Conservation (phyloP, 495 filamentous ascomycete genomes). For the Pyrenula aspistea region DNA sequence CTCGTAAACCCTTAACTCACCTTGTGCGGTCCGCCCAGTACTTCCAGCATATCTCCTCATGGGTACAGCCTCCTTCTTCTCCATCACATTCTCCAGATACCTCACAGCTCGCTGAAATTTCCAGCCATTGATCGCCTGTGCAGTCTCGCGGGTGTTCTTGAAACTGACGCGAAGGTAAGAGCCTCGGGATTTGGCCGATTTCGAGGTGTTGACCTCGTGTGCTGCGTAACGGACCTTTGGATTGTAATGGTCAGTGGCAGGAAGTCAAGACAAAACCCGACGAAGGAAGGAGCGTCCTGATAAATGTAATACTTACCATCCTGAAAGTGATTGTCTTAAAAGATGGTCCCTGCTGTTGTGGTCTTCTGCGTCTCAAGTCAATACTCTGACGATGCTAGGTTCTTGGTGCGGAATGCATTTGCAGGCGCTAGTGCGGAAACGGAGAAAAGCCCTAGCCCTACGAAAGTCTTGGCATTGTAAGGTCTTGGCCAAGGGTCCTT, state of each 20-base stretch:
- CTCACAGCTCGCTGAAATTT: conserved; percentile 86
- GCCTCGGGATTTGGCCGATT: conserved; percentile 93
- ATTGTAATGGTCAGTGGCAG: not conserved
- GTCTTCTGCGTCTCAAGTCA: conserved; percentile 26
- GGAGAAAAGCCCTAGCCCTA: not conserved
- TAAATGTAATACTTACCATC: conserved; percentile 36
- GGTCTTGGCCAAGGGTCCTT: no score
- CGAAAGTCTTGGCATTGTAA: not conserved
- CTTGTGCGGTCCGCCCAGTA: conserved; percentile 89
- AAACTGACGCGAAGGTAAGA: conserved; percentile 97
- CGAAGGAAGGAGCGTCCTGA: no score
- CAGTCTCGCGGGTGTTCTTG: conserved; percentile 99
- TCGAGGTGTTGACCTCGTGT: conserved; percentile 71
- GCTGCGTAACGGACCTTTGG: conserved; percentile 93
- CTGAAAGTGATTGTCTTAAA: conserved; percentile 33
- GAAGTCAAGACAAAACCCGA: no score
- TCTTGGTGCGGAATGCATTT: conserved; percentile 2
- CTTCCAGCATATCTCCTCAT: conserved; percentile 92
- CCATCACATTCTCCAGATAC: conserved; percentile 94
- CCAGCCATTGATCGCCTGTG: conserved; percentile 98
- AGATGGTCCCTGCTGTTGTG: conserved; percentile 38
- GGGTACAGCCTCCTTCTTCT: conserved; percentile 91
- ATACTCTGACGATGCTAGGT: conserved; percentile 14
- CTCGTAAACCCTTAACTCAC: no score
- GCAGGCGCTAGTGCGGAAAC: not conserved